Percentiles rank a stretch among this genome's conserved stretches.
phyloP scores from a whole-genome alignment of 768 basidiomycete genomes.

The Termitomyces bulborhizus region DNA sequence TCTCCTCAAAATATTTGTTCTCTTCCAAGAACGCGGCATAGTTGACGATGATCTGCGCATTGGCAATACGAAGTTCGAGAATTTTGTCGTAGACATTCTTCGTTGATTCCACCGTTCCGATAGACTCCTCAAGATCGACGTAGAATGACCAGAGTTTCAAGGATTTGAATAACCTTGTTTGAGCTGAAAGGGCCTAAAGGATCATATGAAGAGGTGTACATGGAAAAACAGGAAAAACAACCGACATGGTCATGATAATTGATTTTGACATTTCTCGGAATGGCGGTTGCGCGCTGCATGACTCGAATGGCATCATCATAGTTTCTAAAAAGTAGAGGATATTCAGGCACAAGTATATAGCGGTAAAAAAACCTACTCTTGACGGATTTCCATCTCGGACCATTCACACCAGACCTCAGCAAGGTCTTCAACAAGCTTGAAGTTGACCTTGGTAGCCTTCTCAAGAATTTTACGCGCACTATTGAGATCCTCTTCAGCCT shows the following conservation, averaged over 20 bases:
- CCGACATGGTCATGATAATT: slow-evolving; percentile 93
- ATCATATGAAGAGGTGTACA: background rate
- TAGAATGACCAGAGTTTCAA: slow-evolving; percentile 99
- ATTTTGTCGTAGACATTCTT: slow-evolving; percentile 97
- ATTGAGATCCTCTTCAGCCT: slow-evolving; percentile 76
- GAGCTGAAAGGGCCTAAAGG: slow-evolving; percentile 69
- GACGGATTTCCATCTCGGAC: slow-evolving; percentile 96
- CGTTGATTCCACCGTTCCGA: slow-evolving; percentile 87
- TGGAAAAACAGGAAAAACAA: background rate
- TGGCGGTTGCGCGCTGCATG: slow-evolving; percentile 92
- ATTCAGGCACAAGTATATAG: slow-evolving; percentile 2
- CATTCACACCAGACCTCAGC: slow-evolving; percentile 99
- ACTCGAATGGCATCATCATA: slow-evolving; percentile 93
- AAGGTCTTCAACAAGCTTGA: slow-evolving; percentile 93
- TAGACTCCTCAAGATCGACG: slow-evolving; percentile 95
- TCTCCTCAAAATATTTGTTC: slow-evolving; percentile 97
- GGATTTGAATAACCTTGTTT: slow-evolving; percentile 92
- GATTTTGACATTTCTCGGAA: slow-evolving; percentile 86
- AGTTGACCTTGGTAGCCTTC: slow-evolving; percentile 87
- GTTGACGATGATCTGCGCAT: slow-evolving; percentile 96
- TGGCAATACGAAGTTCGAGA: slow-evolving; percentile 92
- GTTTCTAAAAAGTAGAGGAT: slow-evolving; percentile 52
- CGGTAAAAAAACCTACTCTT: slow-evolving; percentile 62
- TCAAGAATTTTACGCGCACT: slow-evolving; percentile 91
- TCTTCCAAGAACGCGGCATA: slow-evolving; percentile 97